phyloP scores from a whole-genome alignment of 345 rosid species.

The Eucalyptus erythrocorys region DNA sequence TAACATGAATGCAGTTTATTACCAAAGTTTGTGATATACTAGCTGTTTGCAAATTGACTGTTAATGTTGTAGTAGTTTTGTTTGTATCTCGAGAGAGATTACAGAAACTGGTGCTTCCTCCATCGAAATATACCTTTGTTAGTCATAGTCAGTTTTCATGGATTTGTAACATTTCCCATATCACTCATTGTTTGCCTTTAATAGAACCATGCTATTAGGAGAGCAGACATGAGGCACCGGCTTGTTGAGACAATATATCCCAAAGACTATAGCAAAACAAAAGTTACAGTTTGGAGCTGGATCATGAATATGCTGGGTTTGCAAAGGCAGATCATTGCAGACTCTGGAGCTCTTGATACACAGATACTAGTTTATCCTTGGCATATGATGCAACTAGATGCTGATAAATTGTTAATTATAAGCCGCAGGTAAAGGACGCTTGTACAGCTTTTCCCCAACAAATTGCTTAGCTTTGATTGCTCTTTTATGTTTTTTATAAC shows the following conservation, averaged over 20 bases:
- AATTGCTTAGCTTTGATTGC: neutral
- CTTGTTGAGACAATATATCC: constrained; percentile 86
- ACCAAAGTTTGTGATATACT: neutral
- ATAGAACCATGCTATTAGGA: constrained; percentile 91
- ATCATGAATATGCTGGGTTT: constrained; percentile 45
- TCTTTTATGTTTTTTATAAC: neutral
- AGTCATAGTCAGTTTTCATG: neutral
- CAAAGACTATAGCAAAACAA: constrained; percentile 20
- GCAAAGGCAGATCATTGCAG: constrained; percentile 23
- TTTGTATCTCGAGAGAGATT: neutral
- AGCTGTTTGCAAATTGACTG: neutral
- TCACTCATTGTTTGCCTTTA: neutral
- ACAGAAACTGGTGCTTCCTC: neutral
- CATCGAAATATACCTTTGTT: neutral
- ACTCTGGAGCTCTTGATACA: constrained; percentile 35
- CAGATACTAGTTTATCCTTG: constrained; percentile 58
- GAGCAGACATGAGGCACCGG: constrained; percentile 71
- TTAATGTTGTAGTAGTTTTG: neutral
- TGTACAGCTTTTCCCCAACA: constrained; percentile 28
- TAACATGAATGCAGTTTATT: neutral
- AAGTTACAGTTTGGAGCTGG: constrained; percentile 59
- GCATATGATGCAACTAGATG: constrained; percentile 61
- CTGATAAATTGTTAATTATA: constrained; percentile 32
- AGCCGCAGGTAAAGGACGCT: constrained; percentile 43
- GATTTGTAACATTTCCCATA: neutral